Evolutionary conservation across 2,329 filamentous ascomycete species (phyloP).

Genomic region (Fusarium continuum): DNA sequence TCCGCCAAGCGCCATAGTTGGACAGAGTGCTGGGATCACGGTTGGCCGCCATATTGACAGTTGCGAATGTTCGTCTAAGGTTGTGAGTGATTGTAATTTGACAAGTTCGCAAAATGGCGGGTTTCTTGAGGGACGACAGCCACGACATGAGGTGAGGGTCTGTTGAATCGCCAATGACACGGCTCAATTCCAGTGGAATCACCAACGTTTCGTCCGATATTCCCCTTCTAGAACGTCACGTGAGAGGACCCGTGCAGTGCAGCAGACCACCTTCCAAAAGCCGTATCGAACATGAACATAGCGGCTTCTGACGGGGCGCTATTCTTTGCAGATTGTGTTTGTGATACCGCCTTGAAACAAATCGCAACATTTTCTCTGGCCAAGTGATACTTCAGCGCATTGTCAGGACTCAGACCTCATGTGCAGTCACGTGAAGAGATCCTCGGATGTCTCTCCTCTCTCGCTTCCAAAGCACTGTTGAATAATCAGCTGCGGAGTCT

Average conservation of each 20-base stretch:
- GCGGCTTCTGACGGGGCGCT: conserved; percentile 11
- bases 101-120: conserved; percentile 36
- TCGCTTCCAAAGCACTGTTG: neutral
- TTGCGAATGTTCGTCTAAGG: conserved; percentile 44
- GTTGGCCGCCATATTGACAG: conserved; percentile 45
- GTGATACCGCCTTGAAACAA: conserved; percentile 5
- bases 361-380: conserved; percentile 1
- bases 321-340: conserved; percentile 1
- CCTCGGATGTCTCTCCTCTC: neutral
- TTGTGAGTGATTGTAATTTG: conserved; percentile 39
- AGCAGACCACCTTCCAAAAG: conserved; percentile 21
- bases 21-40: conserved; percentile 90
- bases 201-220: conserved; percentile 10
- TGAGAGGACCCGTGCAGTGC: conserved; percentile 5
- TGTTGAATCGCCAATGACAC: conserved; percentile 24
- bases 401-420: neutral
- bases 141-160: conserved; percentile 43
- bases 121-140: conserved; percentile 42
- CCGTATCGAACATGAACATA: conserved; percentile 14
- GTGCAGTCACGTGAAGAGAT: conserved; percentile 6
- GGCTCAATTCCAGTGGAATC: conserved; percentile 17
- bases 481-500: neutral
- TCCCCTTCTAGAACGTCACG: conserved; percentile 32
- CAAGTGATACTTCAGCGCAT: neutral
- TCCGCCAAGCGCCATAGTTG: conserved; percentile 90